A percentile compares a stretch with the other conserved stretches of the same genome.
Conservation (phyloP, 73 alveolate genomes). For the Breviolum minutum region DNA sequence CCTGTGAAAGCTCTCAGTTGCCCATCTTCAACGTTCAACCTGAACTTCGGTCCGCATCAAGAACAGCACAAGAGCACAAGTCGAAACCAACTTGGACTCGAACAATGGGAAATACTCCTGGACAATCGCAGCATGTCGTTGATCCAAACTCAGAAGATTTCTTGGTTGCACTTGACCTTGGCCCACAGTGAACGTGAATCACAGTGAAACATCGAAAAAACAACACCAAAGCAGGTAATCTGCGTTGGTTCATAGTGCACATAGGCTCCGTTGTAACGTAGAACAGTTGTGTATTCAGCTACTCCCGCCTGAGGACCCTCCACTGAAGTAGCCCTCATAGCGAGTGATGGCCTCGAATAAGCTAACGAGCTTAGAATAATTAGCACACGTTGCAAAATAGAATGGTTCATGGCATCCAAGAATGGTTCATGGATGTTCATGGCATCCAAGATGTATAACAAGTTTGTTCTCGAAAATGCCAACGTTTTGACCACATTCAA, state of each 20-base stretch:
- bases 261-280: background rate
- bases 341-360: slow-evolving; percentile 32
- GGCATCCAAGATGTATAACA: too few species aligned
- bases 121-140: background rate
- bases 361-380: too few species aligned
- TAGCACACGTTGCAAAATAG: too few species aligned
- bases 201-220: too few species aligned
- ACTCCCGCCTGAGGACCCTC: background rate
- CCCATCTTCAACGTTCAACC: slow-evolving; percentile 11
- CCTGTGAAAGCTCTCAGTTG: background rate
- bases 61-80: background rate
- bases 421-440: too few species aligned
- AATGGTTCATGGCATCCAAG: too few species aligned
- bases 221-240: background rate
- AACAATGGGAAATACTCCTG: slow-evolving; percentile 40
- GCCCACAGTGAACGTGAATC: background rate
- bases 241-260: too few species aligned
- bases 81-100: background rate
- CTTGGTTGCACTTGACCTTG: background rate
- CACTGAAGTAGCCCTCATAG: slow-evolving; percentile 28
- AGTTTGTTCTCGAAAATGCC: background rate
- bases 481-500: background rate
- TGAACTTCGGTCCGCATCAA: background rate
- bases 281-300: background rate
- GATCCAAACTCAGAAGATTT: background rate